A percentile compares a stretch with the other conserved stretches of the same genome.
phyloP scores from a whole-genome alignment of 768 basidiomycete genomes.

The Pulveroboletus frians region DNA sequence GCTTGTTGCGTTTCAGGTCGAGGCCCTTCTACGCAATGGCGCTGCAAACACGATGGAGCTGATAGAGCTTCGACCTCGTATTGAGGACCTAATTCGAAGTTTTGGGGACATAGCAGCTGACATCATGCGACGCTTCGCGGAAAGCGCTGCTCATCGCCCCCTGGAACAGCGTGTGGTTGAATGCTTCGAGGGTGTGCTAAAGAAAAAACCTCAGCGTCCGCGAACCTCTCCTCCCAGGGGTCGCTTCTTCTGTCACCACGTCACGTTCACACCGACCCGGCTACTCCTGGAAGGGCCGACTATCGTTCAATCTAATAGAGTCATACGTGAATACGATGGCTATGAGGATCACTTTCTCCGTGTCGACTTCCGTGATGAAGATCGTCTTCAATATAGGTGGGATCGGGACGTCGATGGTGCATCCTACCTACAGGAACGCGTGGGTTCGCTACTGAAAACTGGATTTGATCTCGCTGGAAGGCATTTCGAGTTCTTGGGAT shows the following conservation, averaged over 20 bases:
- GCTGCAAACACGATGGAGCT: constrained; percentile 59
- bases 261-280: constrained; percentile 72
- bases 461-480: constrained; percentile 72
- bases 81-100: constrained; percentile 38
- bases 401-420: constrained; percentile 57
- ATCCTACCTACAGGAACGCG: constrained; percentile 51
- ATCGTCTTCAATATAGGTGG: constrained; percentile 69
- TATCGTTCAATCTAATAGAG: constrained; percentile 69
- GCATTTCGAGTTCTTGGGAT: constrained; percentile 74
- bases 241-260: constrained; percentile 64
- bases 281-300: constrained; percentile 74
- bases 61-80: constrained; percentile 36
- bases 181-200: constrained; percentile 42
- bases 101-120: constrained; percentile 38
- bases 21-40: constrained; percentile 59
- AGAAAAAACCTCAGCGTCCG: constrained; percentile 13
- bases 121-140: constrained; percentile 51
- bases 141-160: constrained; percentile 42
- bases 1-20: constrained; percentile 73
- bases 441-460: constrained; percentile 50
- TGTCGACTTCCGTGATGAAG: constrained; percentile 83
- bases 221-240: constrained; percentile 29
- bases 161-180: constrained; percentile 37
- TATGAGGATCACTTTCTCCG: constrained; percentile 70
- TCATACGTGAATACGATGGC: constrained; percentile 62